Conservation (phyloP, 2,329 filamentous ascomycete genomes). For the Bipolaris victoriae region DNA sequence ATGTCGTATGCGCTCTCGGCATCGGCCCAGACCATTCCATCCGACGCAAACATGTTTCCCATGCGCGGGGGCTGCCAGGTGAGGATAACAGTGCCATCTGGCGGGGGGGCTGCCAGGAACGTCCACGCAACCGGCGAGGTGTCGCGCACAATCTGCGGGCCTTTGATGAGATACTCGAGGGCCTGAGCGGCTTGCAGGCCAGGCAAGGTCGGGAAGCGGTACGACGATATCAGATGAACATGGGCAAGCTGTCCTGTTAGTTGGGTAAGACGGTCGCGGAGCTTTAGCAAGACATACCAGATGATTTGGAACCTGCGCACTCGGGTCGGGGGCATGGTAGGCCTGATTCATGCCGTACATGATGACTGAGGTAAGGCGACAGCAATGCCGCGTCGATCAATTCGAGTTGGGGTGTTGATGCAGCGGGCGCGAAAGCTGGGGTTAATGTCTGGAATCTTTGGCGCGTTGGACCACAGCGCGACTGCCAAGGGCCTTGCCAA, state of each 20-base stretch:
- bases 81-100: conserved; percentile 80
- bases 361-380: conserved; percentile 33
- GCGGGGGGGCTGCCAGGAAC: conserved; percentile 77
- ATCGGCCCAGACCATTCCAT: conserved; percentile 91
- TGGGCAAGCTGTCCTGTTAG: conserved; percentile 71
- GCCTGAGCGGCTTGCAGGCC: conserved; percentile 77
- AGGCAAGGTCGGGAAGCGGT: conserved; percentile 76
- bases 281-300: conserved; percentile 35
- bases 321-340: conserved; percentile 43
- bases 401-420: conserved; percentile 17
- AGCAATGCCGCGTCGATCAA: conserved; percentile 26
- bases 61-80: conserved; percentile 82
- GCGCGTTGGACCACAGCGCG: conserved; percentile 26
- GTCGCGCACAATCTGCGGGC: conserved; percentile 84
- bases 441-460: conserved; percentile 27
- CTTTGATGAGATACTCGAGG: conserved; percentile 80
- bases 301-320: conserved; percentile 43
- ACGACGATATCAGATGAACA: conserved; percentile 86
- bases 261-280: conserved; percentile 12
- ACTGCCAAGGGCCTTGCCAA: conserved; percentile 10
- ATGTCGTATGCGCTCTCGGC: conserved; percentile 78
- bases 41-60: conserved; percentile 79
- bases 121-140: conserved; percentile 90
- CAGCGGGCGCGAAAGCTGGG: conserved; percentile 28
- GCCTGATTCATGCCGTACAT: conserved; percentile 47